phyloP scores from a whole-genome alignment of 1,284 basidiomycete species.

The Pseudomicrostroma phylloplanum region DNA sequence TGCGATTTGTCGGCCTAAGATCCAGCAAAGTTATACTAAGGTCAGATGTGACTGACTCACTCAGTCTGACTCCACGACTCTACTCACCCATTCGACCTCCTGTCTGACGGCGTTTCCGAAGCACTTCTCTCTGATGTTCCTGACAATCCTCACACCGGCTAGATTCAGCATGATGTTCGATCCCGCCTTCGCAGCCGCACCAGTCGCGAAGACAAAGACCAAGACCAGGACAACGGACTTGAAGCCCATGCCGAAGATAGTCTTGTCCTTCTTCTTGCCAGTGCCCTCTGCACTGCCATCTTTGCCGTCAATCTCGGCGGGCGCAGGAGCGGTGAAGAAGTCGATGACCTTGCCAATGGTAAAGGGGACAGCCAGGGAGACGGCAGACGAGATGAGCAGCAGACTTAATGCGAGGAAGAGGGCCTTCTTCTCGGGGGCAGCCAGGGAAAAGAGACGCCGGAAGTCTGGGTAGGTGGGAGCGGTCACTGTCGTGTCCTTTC shows the following conservation, averaged over 20 bases:
- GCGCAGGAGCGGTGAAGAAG: constrained; percentile 33
- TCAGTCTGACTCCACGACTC: too few relatives aligned
- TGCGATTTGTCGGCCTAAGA: constrained; percentile 72
- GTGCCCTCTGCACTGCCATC: constrained; percentile 11
- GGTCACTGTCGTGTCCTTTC: constrained; percentile 15
- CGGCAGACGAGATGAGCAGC: constrained; percentile 54
- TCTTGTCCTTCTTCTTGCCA: background rate
- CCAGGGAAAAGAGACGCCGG: constrained; percentile 38
- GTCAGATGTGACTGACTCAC: background rate
- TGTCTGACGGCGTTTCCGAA: constrained; percentile 76
- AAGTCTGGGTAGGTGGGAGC: constrained; percentile 40
- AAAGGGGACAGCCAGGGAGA: constrained; percentile 62
- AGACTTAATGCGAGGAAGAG: constrained; percentile 39
- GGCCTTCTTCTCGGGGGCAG: constrained; percentile 37
- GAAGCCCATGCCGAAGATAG: constrained; percentile 59
- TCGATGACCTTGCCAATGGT: constrained; percentile 49
- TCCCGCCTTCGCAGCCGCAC: constrained; percentile 79
- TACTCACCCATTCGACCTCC: constrained; percentile 59
- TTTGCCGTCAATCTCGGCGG: constrained; percentile 19
- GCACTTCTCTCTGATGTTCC: constrained; percentile 72
- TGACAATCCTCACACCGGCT: constrained; percentile 82
- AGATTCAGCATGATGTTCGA: constrained; percentile 79
- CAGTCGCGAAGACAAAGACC: constrained; percentile 73
- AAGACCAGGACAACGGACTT: constrained; percentile 73
- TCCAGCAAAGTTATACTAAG: background rate